Conservation (phyloP, 1,139 yeast species). For the Magnusiomyces tetraspermus region DNA sequence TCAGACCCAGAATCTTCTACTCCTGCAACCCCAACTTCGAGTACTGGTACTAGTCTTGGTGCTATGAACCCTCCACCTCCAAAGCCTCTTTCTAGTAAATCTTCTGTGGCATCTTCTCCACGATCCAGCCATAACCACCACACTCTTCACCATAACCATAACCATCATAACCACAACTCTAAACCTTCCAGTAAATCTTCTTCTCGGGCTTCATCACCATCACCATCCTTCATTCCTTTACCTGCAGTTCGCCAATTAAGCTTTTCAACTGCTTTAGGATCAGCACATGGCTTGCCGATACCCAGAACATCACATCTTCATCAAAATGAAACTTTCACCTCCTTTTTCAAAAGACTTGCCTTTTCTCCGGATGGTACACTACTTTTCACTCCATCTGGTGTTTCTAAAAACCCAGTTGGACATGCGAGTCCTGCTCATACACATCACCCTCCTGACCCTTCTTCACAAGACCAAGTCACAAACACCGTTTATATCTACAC, state of each 20-base stretch:
- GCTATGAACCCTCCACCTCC: constrained; percentile 5
- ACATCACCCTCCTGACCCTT: constrained; percentile 10
- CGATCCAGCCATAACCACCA: constrained; percentile 6
- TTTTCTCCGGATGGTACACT: constrained; percentile 88
- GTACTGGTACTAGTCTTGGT: not conserved
- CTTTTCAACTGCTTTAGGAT: not conserved
- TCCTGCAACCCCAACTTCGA: not conserved
- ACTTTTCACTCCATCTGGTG: constrained; percentile 76
- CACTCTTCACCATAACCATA: constrained; percentile 21
- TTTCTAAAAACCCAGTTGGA: constrained; percentile 34
- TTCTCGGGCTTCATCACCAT: constrained; percentile 22
- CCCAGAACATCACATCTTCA: constrained; percentile 36
- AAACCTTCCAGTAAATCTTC: constrained; percentile 23
- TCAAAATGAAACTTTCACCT: constrained; percentile 78
- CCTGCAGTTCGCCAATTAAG: constrained; percentile 36
- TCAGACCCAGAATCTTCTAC: not conserved
- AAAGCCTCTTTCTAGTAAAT: constrained; percentile 4
- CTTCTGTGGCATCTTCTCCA: constrained; percentile 15
- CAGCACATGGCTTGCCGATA: constrained; percentile 24
- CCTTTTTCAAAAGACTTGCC: constrained; percentile 75
- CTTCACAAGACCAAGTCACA: constrained; percentile 30
- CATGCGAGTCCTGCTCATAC: constrained; percentile 13
- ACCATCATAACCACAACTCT: constrained; percentile 23
- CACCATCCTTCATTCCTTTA: constrained; percentile 29
- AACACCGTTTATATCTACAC: constrained; percentile 74